Evolutionary conservation across 441 rosid species (phyloP).

Genomic region (Euphorbia schlechtendalii): DNA sequence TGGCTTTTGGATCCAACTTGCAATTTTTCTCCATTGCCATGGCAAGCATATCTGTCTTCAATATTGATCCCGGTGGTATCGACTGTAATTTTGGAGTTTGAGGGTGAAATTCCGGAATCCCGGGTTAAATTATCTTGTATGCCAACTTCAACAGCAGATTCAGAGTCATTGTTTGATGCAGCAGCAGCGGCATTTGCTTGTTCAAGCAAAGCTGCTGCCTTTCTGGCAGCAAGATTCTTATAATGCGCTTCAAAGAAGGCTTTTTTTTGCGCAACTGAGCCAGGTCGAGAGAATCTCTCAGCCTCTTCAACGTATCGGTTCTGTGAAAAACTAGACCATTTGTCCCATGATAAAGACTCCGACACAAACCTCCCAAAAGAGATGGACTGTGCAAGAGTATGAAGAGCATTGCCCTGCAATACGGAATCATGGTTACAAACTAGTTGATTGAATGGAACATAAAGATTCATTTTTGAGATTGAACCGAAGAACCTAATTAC

Average conservation of each 20-base stretch:
- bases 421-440: not conserved
- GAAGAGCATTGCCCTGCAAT: slow-evolving; percentile 48
- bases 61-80: slow-evolving; percentile 16
- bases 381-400: slow-evolving; percentile 58
- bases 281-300: slow-evolving; percentile 70
- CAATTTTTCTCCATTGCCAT: slow-evolving; percentile 7
- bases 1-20: slow-evolving; percentile 13
- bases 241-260: slow-evolving; percentile 85
- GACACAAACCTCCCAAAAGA: slow-evolving; percentile 82
- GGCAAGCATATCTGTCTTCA: slow-evolving; percentile 20
- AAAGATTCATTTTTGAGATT: not conserved
- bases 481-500: slow-evolving; percentile 19
- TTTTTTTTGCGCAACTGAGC: slow-evolving; percentile 83
- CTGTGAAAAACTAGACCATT: slow-evolving; percentile 82
- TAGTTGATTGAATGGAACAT: not conserved
- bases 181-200: slow-evolving; percentile 25
- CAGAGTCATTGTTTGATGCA: slow-evolving; percentile 18
- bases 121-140: slow-evolving; percentile 12
- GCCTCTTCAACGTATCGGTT: slow-evolving; percentile 84
- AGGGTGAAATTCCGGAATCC: slow-evolving; percentile 18
- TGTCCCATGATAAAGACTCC: slow-evolving; percentile 77
- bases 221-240: slow-evolving; percentile 61
- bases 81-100: slow-evolving; percentile 12
- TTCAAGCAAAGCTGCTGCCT: slow-evolving; percentile 30
- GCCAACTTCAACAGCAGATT: slow-evolving; percentile 20